Conservation (phyloP, 306 rosid genomes). For the Prinsepia uniflora region DNA sequence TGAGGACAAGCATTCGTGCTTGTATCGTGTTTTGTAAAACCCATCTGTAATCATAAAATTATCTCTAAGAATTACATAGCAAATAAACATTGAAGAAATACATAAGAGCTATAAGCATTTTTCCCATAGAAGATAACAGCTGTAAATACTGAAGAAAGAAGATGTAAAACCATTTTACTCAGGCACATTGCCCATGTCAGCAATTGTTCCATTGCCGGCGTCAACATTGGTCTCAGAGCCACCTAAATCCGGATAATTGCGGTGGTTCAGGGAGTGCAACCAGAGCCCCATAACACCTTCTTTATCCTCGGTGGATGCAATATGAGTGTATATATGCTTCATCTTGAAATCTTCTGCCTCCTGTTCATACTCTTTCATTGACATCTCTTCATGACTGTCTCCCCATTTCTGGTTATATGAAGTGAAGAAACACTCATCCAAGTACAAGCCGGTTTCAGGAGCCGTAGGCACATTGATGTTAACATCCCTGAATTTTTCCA, state of each 20-base stretch:
- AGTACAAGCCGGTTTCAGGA: conserved; percentile 91
- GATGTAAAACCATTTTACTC: conserved; percentile 25
- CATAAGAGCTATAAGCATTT: no score
- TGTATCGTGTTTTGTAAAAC: neutral
- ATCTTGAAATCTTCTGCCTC: conserved; percentile 81
- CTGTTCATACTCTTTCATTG: conserved; percentile 65
- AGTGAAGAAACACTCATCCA: conserved; percentile 81
- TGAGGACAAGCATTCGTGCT: neutral
- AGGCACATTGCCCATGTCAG: conserved; percentile 23
- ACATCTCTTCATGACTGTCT: conserved; percentile 80
- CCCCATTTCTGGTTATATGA: conserved; percentile 95
- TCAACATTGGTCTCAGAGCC: conserved; percentile 27
- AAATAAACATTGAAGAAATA: neutral
- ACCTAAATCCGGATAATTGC: conserved; percentile 73
- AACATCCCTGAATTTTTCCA: conserved; percentile 51
- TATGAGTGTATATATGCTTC: conserved; percentile 76
- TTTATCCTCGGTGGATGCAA: conserved; percentile 68
- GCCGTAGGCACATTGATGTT: conserved; percentile 87
- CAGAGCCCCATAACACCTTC: conserved; percentile 84
- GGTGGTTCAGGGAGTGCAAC: conserved; percentile 90
- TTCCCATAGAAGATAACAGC: neutral
- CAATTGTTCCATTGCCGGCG: conserved; percentile 13
- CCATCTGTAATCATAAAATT: neutral
- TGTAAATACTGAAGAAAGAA: neutral
- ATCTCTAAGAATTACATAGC: neutral